phyloP scores from a whole-genome alignment of 495 filamentous ascomycete genomes.

The Hyphodiscus hymeniophilus region DNA sequence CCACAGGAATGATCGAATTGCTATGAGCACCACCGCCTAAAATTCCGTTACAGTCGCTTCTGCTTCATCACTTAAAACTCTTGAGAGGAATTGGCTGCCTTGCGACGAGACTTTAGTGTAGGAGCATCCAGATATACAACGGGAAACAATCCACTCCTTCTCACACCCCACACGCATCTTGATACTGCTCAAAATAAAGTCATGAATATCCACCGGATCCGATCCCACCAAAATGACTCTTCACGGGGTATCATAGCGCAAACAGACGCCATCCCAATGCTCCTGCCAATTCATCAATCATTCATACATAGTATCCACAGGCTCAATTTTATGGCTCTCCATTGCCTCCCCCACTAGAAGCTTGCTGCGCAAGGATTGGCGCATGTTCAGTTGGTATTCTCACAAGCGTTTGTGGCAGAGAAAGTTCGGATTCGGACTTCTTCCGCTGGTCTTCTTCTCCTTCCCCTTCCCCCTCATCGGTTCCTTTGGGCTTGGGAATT shows the following conservation, averaged over 20 bases:
- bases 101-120: no score
- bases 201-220: no score
- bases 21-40: no score
- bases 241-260: not conserved
- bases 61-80: no score
- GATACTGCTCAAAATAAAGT: no score
- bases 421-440: conserved; percentile 33
- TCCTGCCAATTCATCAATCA: conserved; percentile 11
- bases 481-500: conserved; percentile 51
- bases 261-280: conserved; percentile 5
- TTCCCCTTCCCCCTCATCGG: conserved; percentile 27
- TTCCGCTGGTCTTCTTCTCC: conserved; percentile 29
- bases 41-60: no score
- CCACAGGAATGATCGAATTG: no score
- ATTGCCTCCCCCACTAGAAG: conserved; percentile 3
- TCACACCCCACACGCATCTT: no score
- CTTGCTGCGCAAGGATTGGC: conserved; percentile 40
- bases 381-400: conserved; percentile 68
- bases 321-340: conserved; percentile 1
- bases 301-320: conserved; percentile 3
- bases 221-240: no score
- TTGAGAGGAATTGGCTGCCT: no score
- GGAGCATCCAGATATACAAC: no score
- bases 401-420: conserved; percentile 72
- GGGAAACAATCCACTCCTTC: no score